phyloP scores from a whole-genome alignment of 2,329 filamentous ascomycete species.

The Penicillium digitatum region DNA sequence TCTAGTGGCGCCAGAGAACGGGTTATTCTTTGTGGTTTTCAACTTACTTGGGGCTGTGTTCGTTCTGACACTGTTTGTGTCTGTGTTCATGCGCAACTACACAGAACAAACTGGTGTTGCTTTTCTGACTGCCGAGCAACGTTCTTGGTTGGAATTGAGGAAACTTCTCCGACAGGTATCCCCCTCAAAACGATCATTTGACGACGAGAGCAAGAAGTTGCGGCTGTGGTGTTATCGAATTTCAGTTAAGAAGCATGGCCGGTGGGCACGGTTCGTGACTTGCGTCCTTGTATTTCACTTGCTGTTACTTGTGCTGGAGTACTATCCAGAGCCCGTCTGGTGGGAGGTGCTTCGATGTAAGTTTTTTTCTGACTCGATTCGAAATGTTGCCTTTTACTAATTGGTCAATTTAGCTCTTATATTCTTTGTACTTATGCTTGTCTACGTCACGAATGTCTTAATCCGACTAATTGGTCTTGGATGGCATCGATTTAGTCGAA shows the following conservation, averaged over 20 bases:
- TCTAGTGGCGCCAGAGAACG: conserved; percentile 73
- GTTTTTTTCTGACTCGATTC: conserved; percentile 7
- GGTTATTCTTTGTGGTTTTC: conserved; percentile 91
- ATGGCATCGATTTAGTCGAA: conserved; percentile 86
- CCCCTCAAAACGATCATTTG: conserved; percentile 85
- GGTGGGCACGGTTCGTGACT: conserved; percentile 83
- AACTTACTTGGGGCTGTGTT: conserved; percentile 96
- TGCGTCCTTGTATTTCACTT: conserved; percentile 76
- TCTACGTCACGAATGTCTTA: conserved; percentile 77
- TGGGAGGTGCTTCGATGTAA: conserved; percentile 66
- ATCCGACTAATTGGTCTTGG: conserved; percentile 84
- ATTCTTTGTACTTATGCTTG: conserved; percentile 75
- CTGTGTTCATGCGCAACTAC: conserved; percentile 99
- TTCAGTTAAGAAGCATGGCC: conserved; percentile 88
- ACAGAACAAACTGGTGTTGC: conserved; percentile 97
- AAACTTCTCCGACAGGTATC: conserved; percentile 91
- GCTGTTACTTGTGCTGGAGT: conserved; percentile 78
- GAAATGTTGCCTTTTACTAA: conserved; percentile 20
- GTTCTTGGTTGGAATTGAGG: conserved; percentile 91
- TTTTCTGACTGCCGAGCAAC: conserved; percentile 89
- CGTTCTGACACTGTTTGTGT: conserved; percentile 93
- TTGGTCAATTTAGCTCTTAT: conserved; percentile 53
- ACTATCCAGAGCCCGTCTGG: conserved; percentile 65
- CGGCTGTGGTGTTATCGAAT: conserved; percentile 93
- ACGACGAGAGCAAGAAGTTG: conserved; percentile 70